phyloP scores from a whole-genome alignment of 225 moss, liverwort and hornwort species.

The Pleurozium schreberi region DNA sequence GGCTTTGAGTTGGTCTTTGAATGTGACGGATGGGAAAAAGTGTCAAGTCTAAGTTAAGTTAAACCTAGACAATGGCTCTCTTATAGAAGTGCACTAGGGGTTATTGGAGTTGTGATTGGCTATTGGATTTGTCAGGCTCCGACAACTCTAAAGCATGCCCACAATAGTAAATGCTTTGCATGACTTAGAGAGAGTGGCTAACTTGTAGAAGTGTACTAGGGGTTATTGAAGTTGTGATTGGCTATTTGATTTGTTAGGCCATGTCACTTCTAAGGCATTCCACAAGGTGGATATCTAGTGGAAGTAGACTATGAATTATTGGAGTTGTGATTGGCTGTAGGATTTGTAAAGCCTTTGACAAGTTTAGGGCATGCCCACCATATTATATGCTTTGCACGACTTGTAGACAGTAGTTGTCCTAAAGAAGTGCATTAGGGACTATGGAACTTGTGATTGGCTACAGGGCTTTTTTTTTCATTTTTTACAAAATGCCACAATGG shows the following conservation, averaged over 20 bases:
- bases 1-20: background rate
- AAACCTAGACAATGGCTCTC: too few relatives aligned
- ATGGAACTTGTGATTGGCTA: too few relatives aligned
- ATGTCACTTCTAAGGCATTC: background rate
- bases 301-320: background rate
- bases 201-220: too few relatives aligned
- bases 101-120: too few relatives aligned
- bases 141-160: background rate
- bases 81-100: too few relatives aligned
- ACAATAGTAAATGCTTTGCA: background rate
- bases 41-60: background rate
- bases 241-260: too few relatives aligned
- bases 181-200: background rate
- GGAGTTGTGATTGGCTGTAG: background rate
- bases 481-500: too few relatives aligned
- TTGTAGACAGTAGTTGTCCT: background rate
- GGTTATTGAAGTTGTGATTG: too few relatives aligned
- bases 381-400: background rate
- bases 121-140: background rate
- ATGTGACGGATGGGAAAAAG: background rate
- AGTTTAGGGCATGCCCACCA: rapidly evolving
- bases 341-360: background rate
- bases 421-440: too few relatives aligned
- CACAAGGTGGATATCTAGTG: too few relatives aligned
- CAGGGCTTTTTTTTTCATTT: too few relatives aligned